Evolutionary conservation across 2,329 filamentous ascomycete genomes (phyloP), one percentile per base, ranked within the genome.

Genomic region (Trichoderma pleuroti): DNA sequence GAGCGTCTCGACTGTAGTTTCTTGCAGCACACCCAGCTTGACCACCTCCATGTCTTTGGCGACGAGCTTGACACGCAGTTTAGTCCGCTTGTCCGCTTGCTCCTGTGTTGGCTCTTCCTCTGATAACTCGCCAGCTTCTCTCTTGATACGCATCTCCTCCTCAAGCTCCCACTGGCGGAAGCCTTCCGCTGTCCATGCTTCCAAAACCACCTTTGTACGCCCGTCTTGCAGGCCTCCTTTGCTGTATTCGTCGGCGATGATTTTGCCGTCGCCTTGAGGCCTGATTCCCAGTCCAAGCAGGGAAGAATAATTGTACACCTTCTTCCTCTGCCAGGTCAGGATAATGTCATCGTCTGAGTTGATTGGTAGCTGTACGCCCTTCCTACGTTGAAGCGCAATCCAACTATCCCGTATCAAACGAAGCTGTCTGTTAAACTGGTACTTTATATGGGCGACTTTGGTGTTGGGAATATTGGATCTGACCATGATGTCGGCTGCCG

Each of bases 261-360:
- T 79, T 52, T 85, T 85, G 6, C 85, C 79, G 14, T 76, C 76
- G 7, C 73, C 77, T 12, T 81, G 79, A 0, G 84, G 82, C 10
- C 81, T 77, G 59, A 96, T 86, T 8, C 90, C 90, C 8, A 97
- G 82, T 61, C 87, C 90, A 67, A 85, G 85, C 71, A 93, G 90
- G 1, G 91, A 94, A 6, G 92, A 93, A n/a, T 87, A 86, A 73
- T 92, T 88, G 77, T 92, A 97, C 4, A 97, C 81, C 71, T 88
- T 88, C 71, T 88, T 88, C 30, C 88, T 86, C 73, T 90, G 90
- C 91, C 93, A 97, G 0, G 93, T 96, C 69, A 98, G 85, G 75
- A 96, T 91, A 21, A 97, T 82, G 1, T 84, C 82, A 5, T 85
- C 81, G 2, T 84, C 80, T 28, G 85, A 78, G 3, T 86, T 82